Conservation (phyloP, 2,329 filamentous ascomycete species). For the Camptophora hylomeconis region DNA sequence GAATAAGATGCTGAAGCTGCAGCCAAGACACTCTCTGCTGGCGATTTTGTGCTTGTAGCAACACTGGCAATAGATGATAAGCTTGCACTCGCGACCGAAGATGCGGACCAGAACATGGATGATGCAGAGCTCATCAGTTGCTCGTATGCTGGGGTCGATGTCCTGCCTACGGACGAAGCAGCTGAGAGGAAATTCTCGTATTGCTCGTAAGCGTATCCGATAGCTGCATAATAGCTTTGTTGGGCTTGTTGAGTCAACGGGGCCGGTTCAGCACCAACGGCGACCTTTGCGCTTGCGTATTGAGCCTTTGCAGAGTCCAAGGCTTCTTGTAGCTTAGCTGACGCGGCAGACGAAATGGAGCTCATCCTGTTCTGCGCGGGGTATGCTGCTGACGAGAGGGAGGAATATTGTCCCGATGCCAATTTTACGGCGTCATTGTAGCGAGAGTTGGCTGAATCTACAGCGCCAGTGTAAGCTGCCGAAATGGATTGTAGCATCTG, state of each 20-base stretch:
- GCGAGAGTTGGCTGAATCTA: slow-evolving; percentile 48
- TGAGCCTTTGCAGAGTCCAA: slow-evolving; percentile 57
- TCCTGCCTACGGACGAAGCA: slow-evolving; percentile 57
- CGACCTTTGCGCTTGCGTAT: slow-evolving; percentile 55
- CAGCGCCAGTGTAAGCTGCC: slow-evolving; percentile 52
- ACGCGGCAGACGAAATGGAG: slow-evolving; percentile 54
- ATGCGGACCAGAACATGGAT: slow-evolving; percentile 26
- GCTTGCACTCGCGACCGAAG: slow-evolving; percentile 21
- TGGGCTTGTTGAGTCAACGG: slow-evolving; percentile 41
- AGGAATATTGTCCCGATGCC: slow-evolving; percentile 28
- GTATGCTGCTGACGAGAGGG: slow-evolving; percentile 23
- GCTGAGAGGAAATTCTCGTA: slow-evolving; percentile 64
- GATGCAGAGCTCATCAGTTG: slow-evolving; percentile 21
- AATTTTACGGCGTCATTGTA: slow-evolving; percentile 43
- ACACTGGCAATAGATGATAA: slow-evolving; percentile 17
- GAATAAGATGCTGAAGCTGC: slow-evolving; percentile 33
- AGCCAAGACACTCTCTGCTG: slow-evolving; percentile 26
- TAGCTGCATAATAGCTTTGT: slow-evolving; percentile 62
- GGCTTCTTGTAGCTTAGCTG: slow-evolving; percentile 57
- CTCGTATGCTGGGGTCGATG: slow-evolving; percentile 27
- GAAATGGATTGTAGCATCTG: slow-evolving; percentile 57
- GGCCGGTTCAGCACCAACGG: slow-evolving; percentile 50
- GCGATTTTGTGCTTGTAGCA: no score
- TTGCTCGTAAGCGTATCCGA: slow-evolving; percentile 65
- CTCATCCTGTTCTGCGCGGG: slow-evolving; percentile 35